Evolutionary conservation across 2,329 filamentous ascomycete species (phyloP).

Genomic region (Trichoderma hamatum): DNA sequence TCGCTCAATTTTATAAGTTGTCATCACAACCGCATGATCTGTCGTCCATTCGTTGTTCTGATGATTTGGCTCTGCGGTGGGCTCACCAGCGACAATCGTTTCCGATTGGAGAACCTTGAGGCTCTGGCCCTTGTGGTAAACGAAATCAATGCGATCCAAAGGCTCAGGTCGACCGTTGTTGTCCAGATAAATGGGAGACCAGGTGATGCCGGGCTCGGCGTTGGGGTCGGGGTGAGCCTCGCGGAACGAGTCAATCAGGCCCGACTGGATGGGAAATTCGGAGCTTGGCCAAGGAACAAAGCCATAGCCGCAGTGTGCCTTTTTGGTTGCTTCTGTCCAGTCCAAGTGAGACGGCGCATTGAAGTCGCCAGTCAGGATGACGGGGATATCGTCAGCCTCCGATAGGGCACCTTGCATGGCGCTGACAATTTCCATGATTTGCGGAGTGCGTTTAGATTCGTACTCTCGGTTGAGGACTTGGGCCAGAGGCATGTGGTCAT

Average conservation of each 20-base stretch:
- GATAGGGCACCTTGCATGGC: slow-evolving; percentile 40
- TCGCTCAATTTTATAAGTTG: slow-evolving; percentile 33
- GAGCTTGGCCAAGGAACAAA: slow-evolving; percentile 46
- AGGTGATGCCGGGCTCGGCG: slow-evolving; percentile 41
- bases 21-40: slow-evolving; percentile 44
- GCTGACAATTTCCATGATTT: slow-evolving; percentile 42
- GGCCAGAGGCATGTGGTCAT: slow-evolving; percentile 39
- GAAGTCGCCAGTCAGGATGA: slow-evolving; percentile 47
- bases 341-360: slow-evolving; percentile 50
- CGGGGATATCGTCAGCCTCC: slow-evolving; percentile 39
- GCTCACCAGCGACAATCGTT: slow-evolving; percentile 40
- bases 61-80: slow-evolving; percentile 40
- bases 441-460: slow-evolving; percentile 43
- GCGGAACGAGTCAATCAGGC: slow-evolving; percentile 47
- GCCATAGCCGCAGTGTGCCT: slow-evolving; percentile 43
- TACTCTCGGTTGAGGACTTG: slow-evolving; percentile 41
- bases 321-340: slow-evolving; percentile 40
- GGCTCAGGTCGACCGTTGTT: slow-evolving; percentile 43
- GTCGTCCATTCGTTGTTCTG: slow-evolving; percentile 47
- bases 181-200: slow-evolving; percentile 45
- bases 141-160: slow-evolving; percentile 48
- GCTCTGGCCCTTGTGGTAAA: slow-evolving; percentile 43
- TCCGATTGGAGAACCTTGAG: slow-evolving; percentile 40
- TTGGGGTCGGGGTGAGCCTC: slow-evolving; percentile 42
- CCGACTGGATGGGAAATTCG: slow-evolving; percentile 38